A percentile compares a stretch with the other conserved stretches of the same genome.
phyloP scores from a whole-genome alignment of 176 grass and related monocot genomes.

The Zoysia pacifica region DNA sequence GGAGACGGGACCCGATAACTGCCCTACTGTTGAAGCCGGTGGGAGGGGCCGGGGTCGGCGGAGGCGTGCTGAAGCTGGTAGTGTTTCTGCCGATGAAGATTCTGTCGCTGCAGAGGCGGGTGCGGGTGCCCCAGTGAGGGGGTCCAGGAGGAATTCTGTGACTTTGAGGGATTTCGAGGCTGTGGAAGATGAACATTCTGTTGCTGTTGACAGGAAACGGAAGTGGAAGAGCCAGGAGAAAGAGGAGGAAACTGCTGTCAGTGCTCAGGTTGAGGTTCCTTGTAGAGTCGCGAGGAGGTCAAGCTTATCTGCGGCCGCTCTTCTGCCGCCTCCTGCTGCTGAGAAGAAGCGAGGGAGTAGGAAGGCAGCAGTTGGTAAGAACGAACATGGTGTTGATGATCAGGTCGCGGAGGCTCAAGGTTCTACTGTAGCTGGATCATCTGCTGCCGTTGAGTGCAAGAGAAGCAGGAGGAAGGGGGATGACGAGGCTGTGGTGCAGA shows the following conservation, averaged over 20 bases:
- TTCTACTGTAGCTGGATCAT: not conserved
- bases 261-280: constrained; percentile 1
- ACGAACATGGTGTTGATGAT: not conserved
- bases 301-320: not conserved
- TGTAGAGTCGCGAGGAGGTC: constrained; percentile 39
- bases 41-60: not conserved
- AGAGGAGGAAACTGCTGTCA: not conserved
- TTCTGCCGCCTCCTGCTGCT: constrained; percentile 14
- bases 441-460: constrained; percentile 11
- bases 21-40: not conserved
- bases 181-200: not conserved
- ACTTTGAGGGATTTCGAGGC: not conserved
- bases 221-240: constrained; percentile 18
- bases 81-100: not conserved
- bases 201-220: constrained; percentile 16
- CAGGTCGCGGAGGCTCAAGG: not conserved
- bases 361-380: not conserved
- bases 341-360: constrained; percentile 32
- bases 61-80: not conserved
- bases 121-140: not conserved
- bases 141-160: constrained; percentile 13
- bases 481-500: constrained; percentile 12
- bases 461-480: not conserved
- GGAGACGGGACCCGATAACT: not conserved
- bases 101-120: not conserved